phyloP scores from a whole-genome alignment of 805 yeast species.

The Ogataea corticis region DNA sequence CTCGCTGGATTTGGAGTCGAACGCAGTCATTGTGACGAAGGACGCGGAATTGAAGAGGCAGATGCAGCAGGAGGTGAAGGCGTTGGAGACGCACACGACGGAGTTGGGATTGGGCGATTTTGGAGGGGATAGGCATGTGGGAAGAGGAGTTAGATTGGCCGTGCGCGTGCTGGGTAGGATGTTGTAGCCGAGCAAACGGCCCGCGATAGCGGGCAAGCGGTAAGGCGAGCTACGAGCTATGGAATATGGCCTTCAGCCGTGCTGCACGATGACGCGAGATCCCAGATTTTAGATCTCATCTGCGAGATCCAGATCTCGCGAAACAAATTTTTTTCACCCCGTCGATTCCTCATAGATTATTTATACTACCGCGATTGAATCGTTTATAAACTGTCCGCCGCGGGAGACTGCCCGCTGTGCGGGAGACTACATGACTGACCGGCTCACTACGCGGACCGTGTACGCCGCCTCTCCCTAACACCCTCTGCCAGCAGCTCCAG shows the following conservation, averaged over 20 bases:
- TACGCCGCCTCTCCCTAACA: constrained; percentile 74
- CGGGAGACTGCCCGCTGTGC: too few relatives aligned
- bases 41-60: constrained; percentile 56
- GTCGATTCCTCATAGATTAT: not conserved
- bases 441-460: too few relatives aligned
- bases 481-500: constrained; percentile 74
- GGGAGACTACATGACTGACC: too few relatives aligned
- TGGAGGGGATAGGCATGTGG: constrained; percentile 60
- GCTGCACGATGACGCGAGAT: too few relatives aligned
- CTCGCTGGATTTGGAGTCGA: constrained; percentile 82
- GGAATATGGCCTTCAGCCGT: too few relatives aligned
- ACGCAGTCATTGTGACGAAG: constrained; percentile 74
- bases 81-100: constrained; percentile 54
- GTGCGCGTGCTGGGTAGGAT: constrained; percentile 62
- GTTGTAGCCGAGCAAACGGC: constrained; percentile 31
- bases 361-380: not conserved
- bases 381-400: too few relatives aligned
- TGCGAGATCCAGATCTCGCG: too few relatives aligned
- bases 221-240: too few relatives aligned
- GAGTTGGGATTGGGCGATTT: constrained; percentile 62
- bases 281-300: too few relatives aligned
- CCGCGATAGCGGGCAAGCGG: too few relatives aligned
- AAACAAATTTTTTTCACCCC: too few relatives aligned
- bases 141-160: constrained; percentile 64
- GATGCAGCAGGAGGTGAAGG: constrained; percentile 64